Conservation (phyloP, 2,329 filamentous ascomycete genomes). For the Neonectria magnoliae region DNA sequence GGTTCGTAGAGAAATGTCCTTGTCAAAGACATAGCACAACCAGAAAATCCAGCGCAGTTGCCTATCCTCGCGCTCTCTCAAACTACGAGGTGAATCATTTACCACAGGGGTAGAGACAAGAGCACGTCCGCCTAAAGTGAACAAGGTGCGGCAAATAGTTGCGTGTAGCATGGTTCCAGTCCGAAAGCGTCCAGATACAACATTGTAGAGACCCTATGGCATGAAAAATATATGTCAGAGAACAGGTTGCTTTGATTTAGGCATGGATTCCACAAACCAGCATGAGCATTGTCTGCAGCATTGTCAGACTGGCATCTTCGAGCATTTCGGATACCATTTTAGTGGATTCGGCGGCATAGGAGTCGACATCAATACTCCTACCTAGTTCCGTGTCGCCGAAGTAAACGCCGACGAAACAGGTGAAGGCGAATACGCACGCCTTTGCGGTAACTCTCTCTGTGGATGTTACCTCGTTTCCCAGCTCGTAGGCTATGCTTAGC, state of each 20-base stretch:
- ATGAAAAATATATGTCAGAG: slow-evolving; percentile 24
- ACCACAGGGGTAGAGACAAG: background rate
- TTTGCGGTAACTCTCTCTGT: slow-evolving; percentile 49
- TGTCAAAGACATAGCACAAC: slow-evolving; percentile 63
- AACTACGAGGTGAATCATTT: slow-evolving; percentile 13
- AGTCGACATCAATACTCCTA: slow-evolving; percentile 49
- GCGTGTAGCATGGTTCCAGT: slow-evolving; percentile 55
- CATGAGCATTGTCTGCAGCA: slow-evolving; percentile 57
- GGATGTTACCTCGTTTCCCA: slow-evolving; percentile 25
- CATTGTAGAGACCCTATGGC: slow-evolving; percentile 54
- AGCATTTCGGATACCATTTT: slow-evolving; percentile 53
- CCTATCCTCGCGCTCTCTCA: slow-evolving; percentile 39
- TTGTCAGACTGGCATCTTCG: slow-evolving; percentile 54
- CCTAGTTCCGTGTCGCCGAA: background rate
- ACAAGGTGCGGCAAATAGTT: slow-evolving; percentile 57
- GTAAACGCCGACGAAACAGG: slow-evolving; percentile 47
- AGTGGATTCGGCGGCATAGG: slow-evolving; percentile 51
- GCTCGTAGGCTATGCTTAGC: slow-evolving; percentile 54
- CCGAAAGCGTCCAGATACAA: slow-evolving; percentile 54
- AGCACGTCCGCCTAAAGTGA: slow-evolving; percentile 58
- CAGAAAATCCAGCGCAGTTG: slow-evolving; percentile 59
- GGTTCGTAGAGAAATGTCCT: slow-evolving; percentile 62
- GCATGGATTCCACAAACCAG: slow-evolving; percentile 48
- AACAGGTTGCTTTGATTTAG: background rate
- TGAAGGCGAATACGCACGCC: slow-evolving; percentile 59